Base-by-base conservation (phyloP, 148 eudicot genomes). In the Diospyros lotus region DNA sequence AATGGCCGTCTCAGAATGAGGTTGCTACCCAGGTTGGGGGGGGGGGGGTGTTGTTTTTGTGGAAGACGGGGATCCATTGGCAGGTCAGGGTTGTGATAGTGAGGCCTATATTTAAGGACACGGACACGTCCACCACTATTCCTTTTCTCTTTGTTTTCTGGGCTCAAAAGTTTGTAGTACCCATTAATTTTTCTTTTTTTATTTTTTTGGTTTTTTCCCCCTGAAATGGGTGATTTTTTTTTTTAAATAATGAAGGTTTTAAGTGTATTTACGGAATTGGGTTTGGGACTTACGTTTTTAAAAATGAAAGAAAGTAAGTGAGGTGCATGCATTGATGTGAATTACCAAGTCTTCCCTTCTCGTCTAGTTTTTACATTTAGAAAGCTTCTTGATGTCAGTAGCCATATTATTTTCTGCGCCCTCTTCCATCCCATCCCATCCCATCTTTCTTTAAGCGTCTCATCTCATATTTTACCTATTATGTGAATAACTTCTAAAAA, bases 321-420 rank as follows among this genome's bases (percentile, higher is more conserved):
- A 28, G 28, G 28, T 28, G 52, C 59, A 43, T 76, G 67, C 73
- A 71, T 77, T 64, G 64, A 56, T 71, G 52, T 77, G 75, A 72
- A 44, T 63, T 71, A 12, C 28, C 41, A 63, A 12, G 58, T 58
- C 58, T 28, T 59, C 53, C 45, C 44, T 44, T 44, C 8, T 48
- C 4, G 52, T 8, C 28, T 28, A 28, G 28, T 28, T 41, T 58
- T 58, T 52, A 68, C 66, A 62, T 62, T 62, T 39, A 38, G 4
- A 62, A 38, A 1, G 43, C 44, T 38, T 62, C 14, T 62, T 39
- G 3, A 38, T 38, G 44, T 38, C 66, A 10, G 64, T 9, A 28
- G 41, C 52, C 52, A 76, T 45, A 69, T 41, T 63, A 51, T n/a
- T 56, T 44, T 53, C 14, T 11, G 46, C 41, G 15, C 28, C 68